Base-by-base conservation (phyloP, 164 flowering plant genomes). In the Malania oleifera region DNA sequence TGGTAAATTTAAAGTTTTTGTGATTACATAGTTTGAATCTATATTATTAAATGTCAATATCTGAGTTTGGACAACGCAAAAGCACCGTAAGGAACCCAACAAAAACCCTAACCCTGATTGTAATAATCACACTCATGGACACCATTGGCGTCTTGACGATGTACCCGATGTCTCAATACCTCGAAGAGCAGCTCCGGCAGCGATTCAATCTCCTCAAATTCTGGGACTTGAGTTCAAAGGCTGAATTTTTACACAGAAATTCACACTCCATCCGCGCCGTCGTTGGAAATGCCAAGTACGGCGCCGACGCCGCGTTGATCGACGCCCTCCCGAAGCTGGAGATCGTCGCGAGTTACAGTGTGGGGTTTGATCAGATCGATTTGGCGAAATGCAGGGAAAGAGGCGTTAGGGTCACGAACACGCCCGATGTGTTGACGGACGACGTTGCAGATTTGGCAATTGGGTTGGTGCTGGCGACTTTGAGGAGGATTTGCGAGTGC, bases 321-420 rank as follows among this genome's bases (percentile, higher is more conserved):
- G 55, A 52, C 55, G 55, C 55, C 19, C 55, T 52, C 1, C 55
- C 55, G 9, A 17, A 6, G 37, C 37, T 52, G 55, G 55, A 52
- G 55, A 28, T 52, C 35, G 23, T 28, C 6, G 34, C 55, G 23
- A 52, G 37, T 15, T 14, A 27, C 55, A 52, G 55, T 20, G 55
- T 52, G 9, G 55, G 55, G 7, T 2, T 28, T n/a, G 55, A 52
- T 4, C 10, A 28, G 37, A 52, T 52, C 37, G 55, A 52, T 28
- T 28, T 52, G 19, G 55, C 7, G 18, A 52, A 52, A 11, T 52
- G 55, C 55, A 27, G 38, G 55, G 55, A 52, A 37, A 27, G 23
- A 15, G 23, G 23, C 23, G 19, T 52, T 4, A 26, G 55, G 23
- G 55, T 52, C 1, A 52, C 55, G n/a, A 27, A 52, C 55, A 52